Base-by-base conservation (phyloP, 2,329 filamentous ascomycete species). In the Xylaria multiplex region DNA sequence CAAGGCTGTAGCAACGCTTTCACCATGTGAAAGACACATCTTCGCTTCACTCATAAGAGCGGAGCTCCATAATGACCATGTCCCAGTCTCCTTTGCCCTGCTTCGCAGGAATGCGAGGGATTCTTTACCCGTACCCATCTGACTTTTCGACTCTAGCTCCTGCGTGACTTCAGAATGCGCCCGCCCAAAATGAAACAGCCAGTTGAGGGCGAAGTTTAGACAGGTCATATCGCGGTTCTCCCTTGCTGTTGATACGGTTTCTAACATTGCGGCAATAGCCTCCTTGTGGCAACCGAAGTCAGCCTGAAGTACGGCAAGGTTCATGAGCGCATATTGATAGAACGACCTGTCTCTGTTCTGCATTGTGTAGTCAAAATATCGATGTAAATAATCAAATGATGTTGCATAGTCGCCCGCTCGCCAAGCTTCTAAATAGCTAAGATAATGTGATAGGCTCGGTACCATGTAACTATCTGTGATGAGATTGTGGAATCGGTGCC, bases 331-430 rank as follows among this genome's bases (percentile, higher is more conserved):
- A 76, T 97, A 97, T 76, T 98, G 96, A 75, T 99, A 98, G 73
- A 94, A 94, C 5, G 91, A 87, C 27, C 92, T 90, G 73, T 97
- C 92, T 66, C 89, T 84, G 71, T 89, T 91, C 73, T 96, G 91
- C 88, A 96, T 93, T 1, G 94, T 96, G 78, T 97, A 97, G 78
- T 99, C 96, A 74, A 97, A 99, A 78, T 97, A 99, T 58, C 93
- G 90, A 77, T 98, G 94, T 22, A 99, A 84, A 71, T 90, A 90
- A 74, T 99, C 95, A 76, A 97, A 96, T 0, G 96, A 91, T 0
- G 92, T 93, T 13, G 92, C 89, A 74, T 95, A 96, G 78, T 98
- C 93, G 4, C 95, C 95, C 3, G 93, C 90, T 76, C 91, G 88
- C 95, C 94, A 98, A 0, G 93, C 88, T 77, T 99, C 94, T 14